Evolutionary conservation across 805 yeast genomes (phyloP).

Genomic region (Candida maesae): DNA sequence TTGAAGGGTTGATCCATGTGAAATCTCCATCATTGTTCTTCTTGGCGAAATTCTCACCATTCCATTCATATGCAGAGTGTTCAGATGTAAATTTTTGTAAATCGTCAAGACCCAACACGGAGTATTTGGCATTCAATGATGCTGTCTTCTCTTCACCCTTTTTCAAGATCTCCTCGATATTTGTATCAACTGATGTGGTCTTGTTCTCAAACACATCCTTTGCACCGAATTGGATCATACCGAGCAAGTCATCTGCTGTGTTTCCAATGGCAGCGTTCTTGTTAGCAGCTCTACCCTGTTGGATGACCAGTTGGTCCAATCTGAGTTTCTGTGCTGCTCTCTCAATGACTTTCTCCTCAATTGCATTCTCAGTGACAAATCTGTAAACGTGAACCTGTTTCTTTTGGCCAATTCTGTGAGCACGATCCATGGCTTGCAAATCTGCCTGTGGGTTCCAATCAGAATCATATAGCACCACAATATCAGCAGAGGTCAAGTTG

Average conservation of each 20-base stretch:
- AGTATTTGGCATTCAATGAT: slow-evolving; percentile 73
- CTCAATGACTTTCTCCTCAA: slow-evolving; percentile 93
- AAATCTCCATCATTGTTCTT: slow-evolving; percentile 38
- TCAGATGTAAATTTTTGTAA: slow-evolving; percentile 87
- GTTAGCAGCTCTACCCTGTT: slow-evolving; percentile 71
- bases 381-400: slow-evolving; percentile 92
- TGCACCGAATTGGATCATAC: slow-evolving; percentile 98
- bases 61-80: slow-evolving; percentile 93
- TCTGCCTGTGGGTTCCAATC: slow-evolving; percentile 99
- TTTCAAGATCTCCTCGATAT: slow-evolving; percentile 77
- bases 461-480: slow-evolving; percentile 82
- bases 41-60: slow-evolving; percentile 66
- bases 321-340: slow-evolving; percentile 93
- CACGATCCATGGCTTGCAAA: slow-evolving; percentile 97
- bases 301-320: slow-evolving; percentile 91
- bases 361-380: slow-evolving; percentile 92
- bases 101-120: slow-evolving; percentile 87
- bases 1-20: slow-evolving; percentile 71
- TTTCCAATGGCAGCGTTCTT: slow-evolving; percentile 51
- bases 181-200: slow-evolving; percentile 40
- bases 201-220: slow-evolving; percentile 70
- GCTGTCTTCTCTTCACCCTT: slow-evolving; percentile 82
- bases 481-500: slow-evolving; percentile 87
- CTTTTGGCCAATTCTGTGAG: slow-evolving; percentile 95
- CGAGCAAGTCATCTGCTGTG: slow-evolving; percentile 78